Percentiles rank a stretch among this genome's conserved stretches.
These are phyloP conservation scores for Rhodomyrtus psidioides DNA, from an alignment of 441 rosid species.

Conservation along the genomic window DNA sequence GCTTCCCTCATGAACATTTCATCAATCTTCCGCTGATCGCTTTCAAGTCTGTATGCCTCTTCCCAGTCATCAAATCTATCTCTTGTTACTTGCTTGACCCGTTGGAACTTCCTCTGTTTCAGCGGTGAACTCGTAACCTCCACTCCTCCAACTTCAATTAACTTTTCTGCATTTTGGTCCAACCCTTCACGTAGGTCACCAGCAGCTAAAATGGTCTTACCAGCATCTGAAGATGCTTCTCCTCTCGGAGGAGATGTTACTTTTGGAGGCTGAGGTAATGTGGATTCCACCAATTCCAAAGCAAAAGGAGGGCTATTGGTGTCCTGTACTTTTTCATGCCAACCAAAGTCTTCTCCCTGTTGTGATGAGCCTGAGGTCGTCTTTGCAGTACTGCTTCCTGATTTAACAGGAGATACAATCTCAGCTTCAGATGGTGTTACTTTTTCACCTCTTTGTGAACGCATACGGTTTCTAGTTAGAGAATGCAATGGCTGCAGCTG, in stretches of 20 bases:
- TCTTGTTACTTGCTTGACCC: conserved; percentile 55
- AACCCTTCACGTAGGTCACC: conserved; percentile 26
- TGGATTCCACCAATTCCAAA: conserved; percentile 22
- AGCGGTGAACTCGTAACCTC: conserved; percentile 28
- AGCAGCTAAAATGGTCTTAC: conserved; percentile 19
- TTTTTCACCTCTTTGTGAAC: conserved; percentile 17
- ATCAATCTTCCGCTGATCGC: conserved; percentile 63
- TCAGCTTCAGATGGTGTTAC: conserved; percentile 27
- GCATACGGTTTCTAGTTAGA: conserved; percentile 26
- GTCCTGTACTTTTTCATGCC: conserved; percentile 27
- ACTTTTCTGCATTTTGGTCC: conserved; percentile 32
- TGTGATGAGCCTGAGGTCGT: conserved; percentile 31
- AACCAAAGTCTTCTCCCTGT: conserved; percentile 24
- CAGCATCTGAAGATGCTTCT: conserved; percentile 35
- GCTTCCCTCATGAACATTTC: conserved; percentile 98
- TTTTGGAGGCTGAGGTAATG: conserved; percentile 29
- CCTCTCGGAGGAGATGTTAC: conserved; percentile 26
- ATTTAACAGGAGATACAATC: conserved; percentile 22
- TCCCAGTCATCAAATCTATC: conserved; percentile 98
- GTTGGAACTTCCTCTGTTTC: conserved; percentile 63
- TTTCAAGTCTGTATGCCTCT: conserved; percentile 70
- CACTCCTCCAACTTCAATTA: conserved; percentile 28
- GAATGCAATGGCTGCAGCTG: conserved; percentile 24
- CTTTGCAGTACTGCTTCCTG: conserved; percentile 34
- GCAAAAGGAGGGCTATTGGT: conserved; percentile 25